Conservation (phyloP, 305 asterid genomes). For the Plantago lanceolata region DNA sequence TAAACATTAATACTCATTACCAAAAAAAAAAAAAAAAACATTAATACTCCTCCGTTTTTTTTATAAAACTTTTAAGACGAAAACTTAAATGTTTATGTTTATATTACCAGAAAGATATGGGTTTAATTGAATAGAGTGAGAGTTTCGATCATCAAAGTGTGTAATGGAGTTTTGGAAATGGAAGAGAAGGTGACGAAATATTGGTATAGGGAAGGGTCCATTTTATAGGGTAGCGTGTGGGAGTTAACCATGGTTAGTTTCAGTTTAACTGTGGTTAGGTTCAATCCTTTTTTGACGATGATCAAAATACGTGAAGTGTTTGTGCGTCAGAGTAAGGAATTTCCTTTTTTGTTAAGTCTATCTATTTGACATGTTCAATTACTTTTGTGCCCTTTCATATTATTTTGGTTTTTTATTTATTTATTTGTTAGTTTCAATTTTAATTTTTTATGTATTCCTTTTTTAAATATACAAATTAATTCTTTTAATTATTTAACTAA, state of each 20-base stretch:
- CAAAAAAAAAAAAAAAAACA: too few species aligned
- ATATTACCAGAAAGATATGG: background rate
- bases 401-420: too few species aligned
- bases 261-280: slow-evolving; percentile 21
- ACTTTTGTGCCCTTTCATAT: background rate
- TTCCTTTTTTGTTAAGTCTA: background rate
- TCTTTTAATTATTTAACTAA: too few species aligned
- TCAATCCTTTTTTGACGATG: slow-evolving; percentile 2
- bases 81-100: too few species aligned
- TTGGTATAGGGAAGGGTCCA: slow-evolving; percentile 10
- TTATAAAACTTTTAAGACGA: too few species aligned
- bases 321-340: slow-evolving; percentile 18
- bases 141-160: slow-evolving; percentile 19
- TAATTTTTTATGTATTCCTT: too few species aligned
- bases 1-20: too few species aligned
- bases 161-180: slow-evolving; percentile 16
- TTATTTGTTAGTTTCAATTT: too few species aligned
- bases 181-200: slow-evolving; percentile 26
- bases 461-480: too few species aligned
- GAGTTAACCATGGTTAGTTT: slow-evolving; percentile 32
- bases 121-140: slow-evolving; percentile 1
- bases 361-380: background rate
- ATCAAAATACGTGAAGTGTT: slow-evolving; percentile 24
- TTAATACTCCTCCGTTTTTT: too few species aligned
- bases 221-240: slow-evolving; percentile 31